Evolutionary conservation across 2,329 filamentous ascomycete species (phyloP), one percentile per base, ranked within the genome.

Genomic region (Fusarium stilboides): DNA sequence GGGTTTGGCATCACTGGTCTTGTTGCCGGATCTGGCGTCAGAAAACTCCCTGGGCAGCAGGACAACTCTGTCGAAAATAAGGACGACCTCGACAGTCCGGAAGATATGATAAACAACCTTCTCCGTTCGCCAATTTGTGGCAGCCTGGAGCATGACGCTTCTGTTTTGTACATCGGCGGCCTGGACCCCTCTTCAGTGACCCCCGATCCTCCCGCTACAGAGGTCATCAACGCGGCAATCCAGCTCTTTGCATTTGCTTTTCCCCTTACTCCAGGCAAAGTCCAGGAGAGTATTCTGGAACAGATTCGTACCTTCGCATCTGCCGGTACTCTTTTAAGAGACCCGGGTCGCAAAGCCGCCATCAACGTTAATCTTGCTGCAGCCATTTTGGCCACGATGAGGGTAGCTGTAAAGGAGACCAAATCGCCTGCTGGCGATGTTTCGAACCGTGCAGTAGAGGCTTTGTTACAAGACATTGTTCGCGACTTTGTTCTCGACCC

Each of bases 261-360:
- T 59, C 94, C 96, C 4, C 84, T 98, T 12, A 97, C 97, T 45
- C 92, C 93, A 0, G 87, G 93, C 6, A 97, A 95, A 75, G 93
- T 99, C 4, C 96, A 99, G 75, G 96, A 99, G 78, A 98, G 95
- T 76, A 93, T 97, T 47, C 83, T 99, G 12, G 96, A 99, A 78
- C 96, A 99, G 77, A 91, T 98, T 47, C 91, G 93, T 17, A 96
- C 93, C 0, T 97, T 97, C 75, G 84, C 96, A n/a, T 92, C 93
- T 1, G 92, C 94, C 2, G 89, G 89, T 1, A 89, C 88, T 50
- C 83, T 98, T 22, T 92, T 95, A 71, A 88, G 96, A 68, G 96
- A 98, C 73, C 91, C 92, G 3, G 94, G 94, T 8, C 88, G 95
- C 52, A 97, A 93, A 78, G 92, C 94, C 33, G 96, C 97, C 3